A percentile compares a stretch with the other conserved stretches of the same genome.
Evolutionary conservation across 345 rosid species (phyloP).

Genomic region (Acer saccharum): DNA sequence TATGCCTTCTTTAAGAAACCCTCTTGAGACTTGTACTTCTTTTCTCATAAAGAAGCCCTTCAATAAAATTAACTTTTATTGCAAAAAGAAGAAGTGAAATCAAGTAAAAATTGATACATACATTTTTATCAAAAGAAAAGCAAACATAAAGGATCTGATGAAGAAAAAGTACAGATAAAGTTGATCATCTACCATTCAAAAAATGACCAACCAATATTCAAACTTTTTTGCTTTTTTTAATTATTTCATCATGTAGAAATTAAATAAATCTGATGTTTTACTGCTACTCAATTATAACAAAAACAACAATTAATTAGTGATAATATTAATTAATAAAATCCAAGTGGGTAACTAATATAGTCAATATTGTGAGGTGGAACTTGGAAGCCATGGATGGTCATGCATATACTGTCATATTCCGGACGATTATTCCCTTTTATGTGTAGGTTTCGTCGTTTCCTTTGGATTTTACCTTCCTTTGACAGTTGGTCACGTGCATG

Average conservation of each 20-base stretch:
- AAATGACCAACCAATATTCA: conserved; percentile 32
- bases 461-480: conserved; percentile 46
- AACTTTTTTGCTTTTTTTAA: not conserved
- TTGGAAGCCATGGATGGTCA: not conserved
- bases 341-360: conserved; percentile 31
- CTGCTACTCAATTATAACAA: not conserved
- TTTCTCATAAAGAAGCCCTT: not conserved
- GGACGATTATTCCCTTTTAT: conserved; percentile 65
- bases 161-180: conserved; percentile 30
- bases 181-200: conserved; percentile 51
- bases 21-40: conserved; percentile 1
- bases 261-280: not conserved
- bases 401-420: conserved; percentile 14
- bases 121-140: conserved; percentile 21
- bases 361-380: conserved; percentile 15
- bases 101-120: not conserved
- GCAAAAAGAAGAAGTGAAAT: not conserved
- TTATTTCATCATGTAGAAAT: not conserved
- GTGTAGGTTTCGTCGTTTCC: conserved; percentile 63
- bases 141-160: conserved; percentile 10
- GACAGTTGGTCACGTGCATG: conserved; percentile 52
- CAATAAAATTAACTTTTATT: not conserved
- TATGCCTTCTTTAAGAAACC: conserved; percentile 10
- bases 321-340: not conserved
- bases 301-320: not conserved